Conservation (phyloP, 352 stramenopile genomes). For the Globisporangium megalacanthum region DNA sequence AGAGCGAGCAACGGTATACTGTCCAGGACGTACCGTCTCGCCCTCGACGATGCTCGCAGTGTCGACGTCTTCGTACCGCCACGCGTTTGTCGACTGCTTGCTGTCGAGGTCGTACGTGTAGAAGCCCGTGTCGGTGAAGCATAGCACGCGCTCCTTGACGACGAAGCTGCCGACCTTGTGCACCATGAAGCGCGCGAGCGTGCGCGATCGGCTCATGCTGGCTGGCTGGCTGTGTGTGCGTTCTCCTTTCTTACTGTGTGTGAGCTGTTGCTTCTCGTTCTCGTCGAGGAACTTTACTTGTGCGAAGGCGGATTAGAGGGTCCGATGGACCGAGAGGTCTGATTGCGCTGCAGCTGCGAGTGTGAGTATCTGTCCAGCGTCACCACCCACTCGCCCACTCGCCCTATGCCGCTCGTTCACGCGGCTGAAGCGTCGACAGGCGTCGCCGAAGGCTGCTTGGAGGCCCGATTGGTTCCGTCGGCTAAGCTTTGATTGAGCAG, state of each 20-base stretch:
- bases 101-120: constrained; percentile 68
- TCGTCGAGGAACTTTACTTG: too few species aligned
- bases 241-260: not conserved
- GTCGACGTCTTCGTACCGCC: constrained; percentile 78
- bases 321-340: too few species aligned
- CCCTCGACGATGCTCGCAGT: constrained; percentile 50
- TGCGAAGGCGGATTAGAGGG: too few species aligned
- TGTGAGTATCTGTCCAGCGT: too few species aligned
- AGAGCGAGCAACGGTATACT: too few species aligned
- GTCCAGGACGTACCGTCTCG: constrained; percentile 34
- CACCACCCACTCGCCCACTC: not conserved
- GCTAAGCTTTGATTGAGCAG: too few species aligned
- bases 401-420: not conserved
- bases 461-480: not conserved
- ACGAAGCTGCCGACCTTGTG: constrained; percentile 81
- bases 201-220: constrained; percentile 49
- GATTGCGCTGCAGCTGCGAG: too few species aligned
- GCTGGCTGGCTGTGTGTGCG: not conserved
- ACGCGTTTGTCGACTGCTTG: constrained; percentile 72
- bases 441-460: not conserved
- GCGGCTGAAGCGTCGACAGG: not conserved
- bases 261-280: not conserved
- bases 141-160: constrained; percentile 79
- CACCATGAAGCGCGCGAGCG: constrained; percentile 77
- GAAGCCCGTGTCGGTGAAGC: constrained; percentile 70